Percentiles rank a stretch among this genome's conserved stretches.
phyloP scores from a whole-genome alignment of 495 filamentous ascomycete species.

The Penicillium diatomitis region DNA sequence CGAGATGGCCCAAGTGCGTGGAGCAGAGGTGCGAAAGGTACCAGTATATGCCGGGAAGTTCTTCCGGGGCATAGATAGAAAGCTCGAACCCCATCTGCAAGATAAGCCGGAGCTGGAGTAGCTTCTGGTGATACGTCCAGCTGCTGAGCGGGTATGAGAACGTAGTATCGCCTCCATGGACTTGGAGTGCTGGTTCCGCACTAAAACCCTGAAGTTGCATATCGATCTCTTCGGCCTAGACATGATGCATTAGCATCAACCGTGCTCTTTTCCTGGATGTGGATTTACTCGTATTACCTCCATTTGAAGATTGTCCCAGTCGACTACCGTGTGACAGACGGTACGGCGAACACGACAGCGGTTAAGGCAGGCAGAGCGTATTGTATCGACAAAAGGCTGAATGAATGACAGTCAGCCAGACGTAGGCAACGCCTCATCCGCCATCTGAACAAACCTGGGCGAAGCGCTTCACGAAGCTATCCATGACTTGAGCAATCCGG shows the following conservation, averaged over 20 bases:
- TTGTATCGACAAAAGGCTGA: constrained; percentile 72
- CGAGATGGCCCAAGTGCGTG: constrained; percentile 47
- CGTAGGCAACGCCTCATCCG: not conserved
- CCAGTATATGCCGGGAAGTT: constrained; percentile 86
- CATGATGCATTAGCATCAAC: not conserved
- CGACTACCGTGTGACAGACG: constrained; percentile 67
- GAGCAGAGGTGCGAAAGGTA: constrained; percentile 47
- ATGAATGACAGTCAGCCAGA: not conserved
- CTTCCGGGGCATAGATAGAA: constrained; percentile 77
- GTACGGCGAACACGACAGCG: constrained; percentile 76
- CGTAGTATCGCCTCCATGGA: constrained; percentile 35
- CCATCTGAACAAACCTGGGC: constrained; percentile 37
- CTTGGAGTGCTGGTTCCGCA: constrained; percentile 48
- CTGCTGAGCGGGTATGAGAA: constrained; percentile 69
- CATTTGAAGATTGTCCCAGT: constrained; percentile 78
- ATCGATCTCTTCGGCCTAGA: constrained; percentile 65
- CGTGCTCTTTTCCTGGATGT: not conserved
- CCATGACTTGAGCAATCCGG: constrained; percentile 66
- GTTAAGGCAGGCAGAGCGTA: constrained; percentile 80
- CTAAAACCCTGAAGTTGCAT: constrained; percentile 55
- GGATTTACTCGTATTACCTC: constrained; percentile 40
- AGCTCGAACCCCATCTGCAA: constrained; percentile 95
- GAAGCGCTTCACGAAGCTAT: constrained; percentile 66
- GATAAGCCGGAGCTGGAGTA: constrained; percentile 77
- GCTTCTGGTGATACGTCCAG: constrained; percentile 85